Percentiles rank a stretch among this genome's conserved stretches.
Conservation (phyloP, 2,329 filamentous ascomycete species). For the Eutypa lata region DNA sequence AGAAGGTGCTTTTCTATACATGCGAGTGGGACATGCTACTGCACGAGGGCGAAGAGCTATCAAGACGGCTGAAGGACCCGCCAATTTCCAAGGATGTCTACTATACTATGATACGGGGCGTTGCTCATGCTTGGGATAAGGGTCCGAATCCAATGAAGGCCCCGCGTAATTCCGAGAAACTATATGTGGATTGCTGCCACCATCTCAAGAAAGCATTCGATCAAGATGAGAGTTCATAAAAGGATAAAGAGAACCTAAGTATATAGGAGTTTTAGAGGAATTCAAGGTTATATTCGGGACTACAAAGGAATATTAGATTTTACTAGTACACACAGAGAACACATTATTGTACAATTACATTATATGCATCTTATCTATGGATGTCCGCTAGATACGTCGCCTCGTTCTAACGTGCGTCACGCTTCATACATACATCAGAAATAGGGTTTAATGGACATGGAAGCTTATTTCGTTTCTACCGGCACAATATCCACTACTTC, state of each 20-base stretch:
- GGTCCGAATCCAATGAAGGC: slow-evolving; percentile 57
- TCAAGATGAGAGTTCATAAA: slow-evolving; percentile 1
- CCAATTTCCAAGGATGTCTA: slow-evolving; percentile 53
- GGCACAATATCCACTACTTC: no score
- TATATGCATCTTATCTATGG: no score
- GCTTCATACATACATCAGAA: no score
- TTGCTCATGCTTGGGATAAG: slow-evolving; percentile 66
- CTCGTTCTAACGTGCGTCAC: no score
- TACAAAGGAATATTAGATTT: no score
- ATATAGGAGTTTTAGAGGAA: no score
- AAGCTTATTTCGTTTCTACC: no score
- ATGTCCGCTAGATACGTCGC: no score
- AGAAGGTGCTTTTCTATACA: slow-evolving; percentile 55
- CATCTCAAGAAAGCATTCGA: slow-evolving; percentile 45
- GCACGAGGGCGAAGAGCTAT: slow-evolving; percentile 58
- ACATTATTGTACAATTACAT: no score
- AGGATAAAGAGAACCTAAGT: not conserved
- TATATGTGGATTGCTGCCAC: slow-evolving; percentile 53
- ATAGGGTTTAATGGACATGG: no score
- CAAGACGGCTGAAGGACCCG: slow-evolving; percentile 48
- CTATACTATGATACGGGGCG: slow-evolving; percentile 56
- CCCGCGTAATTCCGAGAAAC: slow-evolving; percentile 45
- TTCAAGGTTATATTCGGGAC: no score
- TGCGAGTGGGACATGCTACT: slow-evolving; percentile 67
- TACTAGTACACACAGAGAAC: no score